Percentiles rank a stretch among this genome's conserved stretches.
These are phyloP conservation scores for Syzygium oleosum DNA, from an alignment of 345 rosid genomes.

Conservation along the genomic window DNA sequence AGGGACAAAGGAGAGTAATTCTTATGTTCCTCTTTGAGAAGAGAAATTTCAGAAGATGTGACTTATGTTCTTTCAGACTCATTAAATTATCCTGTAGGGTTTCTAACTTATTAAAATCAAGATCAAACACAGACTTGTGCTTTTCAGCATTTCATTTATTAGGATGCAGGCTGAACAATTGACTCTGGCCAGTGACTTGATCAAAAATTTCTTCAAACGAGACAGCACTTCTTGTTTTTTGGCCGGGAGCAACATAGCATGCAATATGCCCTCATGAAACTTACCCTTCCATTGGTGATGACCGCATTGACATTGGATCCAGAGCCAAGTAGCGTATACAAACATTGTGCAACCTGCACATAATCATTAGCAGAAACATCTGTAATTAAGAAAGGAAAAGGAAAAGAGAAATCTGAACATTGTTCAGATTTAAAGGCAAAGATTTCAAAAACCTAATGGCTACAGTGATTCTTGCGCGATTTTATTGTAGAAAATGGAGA, in stretches of 20 bases:
- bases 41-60: not conserved
- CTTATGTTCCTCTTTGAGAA: not conserved
- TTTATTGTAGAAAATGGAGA: not conserved
- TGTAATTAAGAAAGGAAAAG: not conserved
- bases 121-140: not conserved
- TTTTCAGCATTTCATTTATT: not conserved
- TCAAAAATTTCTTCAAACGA: not conserved
- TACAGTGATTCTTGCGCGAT: not conserved
- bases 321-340: slow-evolving; percentile 55
- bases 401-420: not conserved
- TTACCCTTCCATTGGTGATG: slow-evolving; percentile 94
- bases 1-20: not conserved
- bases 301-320: slow-evolving; percentile 58
- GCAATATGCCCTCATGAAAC: slow-evolving; percentile 2
- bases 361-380: not conserved
- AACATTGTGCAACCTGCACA: slow-evolving; percentile 54
- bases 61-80: not conserved
- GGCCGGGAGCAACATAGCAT: not conserved
- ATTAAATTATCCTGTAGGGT: not conserved
- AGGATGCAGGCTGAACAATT: not conserved
- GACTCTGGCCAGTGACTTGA: not conserved
- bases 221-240: not conserved
- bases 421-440: not conserved
- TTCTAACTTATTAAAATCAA: not conserved
- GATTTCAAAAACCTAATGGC: not conserved